Evolutionary conservation across 495 filamentous ascomycete species (phyloP), one percentile per base, ranked within the genome.

Genomic region (Melanomma pulvis-pyrius): DNA sequence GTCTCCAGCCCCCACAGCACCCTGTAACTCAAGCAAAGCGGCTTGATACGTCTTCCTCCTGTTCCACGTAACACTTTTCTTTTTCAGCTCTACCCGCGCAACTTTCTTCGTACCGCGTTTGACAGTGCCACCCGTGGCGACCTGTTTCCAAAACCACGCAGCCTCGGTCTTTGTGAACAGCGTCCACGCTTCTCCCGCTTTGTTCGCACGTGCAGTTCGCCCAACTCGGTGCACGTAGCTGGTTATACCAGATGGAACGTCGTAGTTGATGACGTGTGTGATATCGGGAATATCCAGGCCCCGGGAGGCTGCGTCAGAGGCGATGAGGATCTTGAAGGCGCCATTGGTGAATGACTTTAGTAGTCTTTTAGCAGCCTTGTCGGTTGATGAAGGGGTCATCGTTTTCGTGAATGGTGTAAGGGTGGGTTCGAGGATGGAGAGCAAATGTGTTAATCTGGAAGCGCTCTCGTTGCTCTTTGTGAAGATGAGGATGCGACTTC

Each of bases 161-260:
- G 85, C 93, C 75, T 98, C 92, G 8, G 82, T 82, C 65, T 89
- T 83, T 36, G 86, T 88, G 28, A 93, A 82, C 13, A 98, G 76
- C 2, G 91, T 93, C 88, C 91, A 96, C 11, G 93, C 92, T 39
- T 84, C 81, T 0, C 94, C 94, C 7, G 78, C 74, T 47, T 86
- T 86, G 2, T 91, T 91, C 0, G 93, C 93, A 74, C 93, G 80
- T 11, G 93, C 93, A 0, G 94, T 97, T 59, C 94, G 86, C 11
- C 94, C 94, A 12, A 97, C 92, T 22, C 94, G 89, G 76, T 98
- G 94, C 13, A 98, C 88, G 69, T 98, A 98, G 19, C 86, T 88
- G 3, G 87, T 89, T 25, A 91, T 78, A 63, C 85, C 90, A 9
- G 85, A 83, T 0, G 94, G 96, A 34, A 98, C 80, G 73, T 98